phyloP scores from a whole-genome alignment of 495 filamentous ascomycete species.

The Cetradonia linearis region DNA sequence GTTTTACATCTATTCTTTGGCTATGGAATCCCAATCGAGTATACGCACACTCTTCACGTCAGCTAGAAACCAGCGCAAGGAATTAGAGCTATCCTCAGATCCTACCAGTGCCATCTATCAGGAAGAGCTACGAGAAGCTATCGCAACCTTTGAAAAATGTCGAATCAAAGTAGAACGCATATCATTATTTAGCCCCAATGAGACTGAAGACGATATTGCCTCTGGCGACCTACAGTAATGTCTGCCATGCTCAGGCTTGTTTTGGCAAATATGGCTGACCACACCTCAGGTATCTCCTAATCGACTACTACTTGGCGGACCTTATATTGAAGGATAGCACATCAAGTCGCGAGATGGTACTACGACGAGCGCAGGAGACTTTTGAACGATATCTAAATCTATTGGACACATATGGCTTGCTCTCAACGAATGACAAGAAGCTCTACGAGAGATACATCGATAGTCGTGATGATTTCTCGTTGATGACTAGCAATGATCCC shows the following conservation, averaged over 20 bases:
- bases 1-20: not conserved
- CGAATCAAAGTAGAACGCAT: slow-evolving; percentile 55
- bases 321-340: slow-evolving; percentile 47
- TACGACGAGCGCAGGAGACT: slow-evolving; percentile 50
- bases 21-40: slow-evolving; percentile 40
- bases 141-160: slow-evolving; percentile 63
- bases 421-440: slow-evolving; percentile 55
- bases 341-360: slow-evolving; percentile 49
- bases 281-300: slow-evolving; percentile 50
- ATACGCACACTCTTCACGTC: slow-evolving; percentile 48
- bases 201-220: slow-evolving; percentile 76
- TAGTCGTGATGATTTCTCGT: slow-evolving; percentile 54
- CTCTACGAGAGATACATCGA: slow-evolving; percentile 63
- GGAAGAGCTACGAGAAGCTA: slow-evolving; percentile 53
- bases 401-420: slow-evolving; percentile 67
- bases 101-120: slow-evolving; percentile 53
- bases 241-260: slow-evolving; percentile 29
- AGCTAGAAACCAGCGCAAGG: slow-evolving; percentile 45
- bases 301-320: slow-evolving; percentile 60
- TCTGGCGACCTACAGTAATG: slow-evolving; percentile 67
- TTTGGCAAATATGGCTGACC: slow-evolving; percentile 20
- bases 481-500: slow-evolving; percentile 58
- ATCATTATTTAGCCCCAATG: slow-evolving; percentile 83
- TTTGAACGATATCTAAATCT: slow-evolving; percentile 71
- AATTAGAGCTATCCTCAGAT: slow-evolving; percentile 39